Base-by-base conservation (phyloP, 441 rosid genomes). In the Gossypium trilobum region DNA sequence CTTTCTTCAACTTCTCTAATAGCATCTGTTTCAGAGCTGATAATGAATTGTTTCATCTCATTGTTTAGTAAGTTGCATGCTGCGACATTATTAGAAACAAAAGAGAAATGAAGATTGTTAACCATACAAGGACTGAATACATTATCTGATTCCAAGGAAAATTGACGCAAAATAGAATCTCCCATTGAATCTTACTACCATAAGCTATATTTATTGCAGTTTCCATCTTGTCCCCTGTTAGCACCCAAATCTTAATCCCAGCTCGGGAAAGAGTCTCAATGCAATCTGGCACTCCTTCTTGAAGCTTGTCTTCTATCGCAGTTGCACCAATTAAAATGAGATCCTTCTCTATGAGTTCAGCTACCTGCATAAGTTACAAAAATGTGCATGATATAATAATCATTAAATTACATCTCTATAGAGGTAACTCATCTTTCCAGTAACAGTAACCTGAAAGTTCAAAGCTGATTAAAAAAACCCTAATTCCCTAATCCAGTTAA, bases 261-360 rank as follows among this genome's bases (percentile, higher is more conserved):
- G 99, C 99, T 84, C 84, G 89, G 51, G 97, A 83, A 80, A 96
- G 97, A 78, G 97, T 96, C 83, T 96, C 93, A 77, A 96, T 96
- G 83, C 99, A 96, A 82, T 73, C 75, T 57, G 99, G 99, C 31
- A 96, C 99, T 77, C 98, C 99, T 85, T 96, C 99, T 82, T 96
- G 99, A 83, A 96, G 98, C 74, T 96, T 96, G 84, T 96, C 99
- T 88, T 96, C 99, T 80, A 96, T 96, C n/a, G 99, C 99, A 76
- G 99, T 96, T 78, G 86, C 78, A 33, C 99, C 99, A 76, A 96
- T 96, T 84, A 96, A 83, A 78, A 78, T 76, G 73, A 96, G 97
- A 79, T 96, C 93, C 81, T 88, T 90, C 73, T 96, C 99, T 62
- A 96, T 86, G 74, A 89, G 87, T 84, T 96, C 97, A 33, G 95